Conservation (phyloP, 2,329 filamentous ascomycete species). For the Capronia coronata region DNA sequence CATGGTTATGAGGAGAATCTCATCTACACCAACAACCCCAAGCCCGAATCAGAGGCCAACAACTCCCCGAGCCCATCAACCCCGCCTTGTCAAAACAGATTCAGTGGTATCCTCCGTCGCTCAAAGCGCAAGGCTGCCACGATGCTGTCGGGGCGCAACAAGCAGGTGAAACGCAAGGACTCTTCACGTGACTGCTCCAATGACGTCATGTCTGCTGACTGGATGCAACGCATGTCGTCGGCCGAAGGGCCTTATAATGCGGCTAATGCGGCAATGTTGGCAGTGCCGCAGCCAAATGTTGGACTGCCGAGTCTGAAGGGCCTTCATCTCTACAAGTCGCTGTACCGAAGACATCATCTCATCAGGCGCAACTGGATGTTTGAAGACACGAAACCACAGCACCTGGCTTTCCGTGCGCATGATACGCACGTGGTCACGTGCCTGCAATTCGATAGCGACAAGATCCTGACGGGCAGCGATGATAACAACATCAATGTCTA, state of each 20-base stretch:
- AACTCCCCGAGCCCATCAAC: conserved; percentile 19
- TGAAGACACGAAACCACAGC: conserved; percentile 70
- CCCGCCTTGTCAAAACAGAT: conserved; percentile 11
- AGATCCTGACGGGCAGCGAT: conserved; percentile 95
- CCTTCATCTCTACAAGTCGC: conserved; percentile 89
- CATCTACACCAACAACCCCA: conserved; percentile 45
- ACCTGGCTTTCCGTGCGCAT: conserved; percentile 94
- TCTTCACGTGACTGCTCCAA: conserved; percentile 40
- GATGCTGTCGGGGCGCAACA: conserved; percentile 42
- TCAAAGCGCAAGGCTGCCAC: conserved; percentile 46
- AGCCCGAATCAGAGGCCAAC: conserved; percentile 36
- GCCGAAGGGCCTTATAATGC: conserved; percentile 81
- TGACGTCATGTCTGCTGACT: conserved; percentile 38
- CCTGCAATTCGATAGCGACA: conserved; percentile 94
- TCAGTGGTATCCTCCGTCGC: conserved; percentile 28
- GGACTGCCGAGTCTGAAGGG: conserved; percentile 72
- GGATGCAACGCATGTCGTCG: conserved; percentile 44
- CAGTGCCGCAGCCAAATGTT: conserved; percentile 73
- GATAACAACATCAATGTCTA: conserved; percentile 98
- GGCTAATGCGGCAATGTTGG: conserved; percentile 73
- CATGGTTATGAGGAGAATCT: conserved; percentile 77
- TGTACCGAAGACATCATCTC: conserved; percentile 87
- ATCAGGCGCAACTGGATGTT: conserved; percentile 91
- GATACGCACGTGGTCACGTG: conserved; percentile 96
- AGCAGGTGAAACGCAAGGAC: conserved; percentile 52